phyloP scores from a whole-genome alignment of 495 filamentous ascomycete genomes.

The Penicillium malachiteum region DNA sequence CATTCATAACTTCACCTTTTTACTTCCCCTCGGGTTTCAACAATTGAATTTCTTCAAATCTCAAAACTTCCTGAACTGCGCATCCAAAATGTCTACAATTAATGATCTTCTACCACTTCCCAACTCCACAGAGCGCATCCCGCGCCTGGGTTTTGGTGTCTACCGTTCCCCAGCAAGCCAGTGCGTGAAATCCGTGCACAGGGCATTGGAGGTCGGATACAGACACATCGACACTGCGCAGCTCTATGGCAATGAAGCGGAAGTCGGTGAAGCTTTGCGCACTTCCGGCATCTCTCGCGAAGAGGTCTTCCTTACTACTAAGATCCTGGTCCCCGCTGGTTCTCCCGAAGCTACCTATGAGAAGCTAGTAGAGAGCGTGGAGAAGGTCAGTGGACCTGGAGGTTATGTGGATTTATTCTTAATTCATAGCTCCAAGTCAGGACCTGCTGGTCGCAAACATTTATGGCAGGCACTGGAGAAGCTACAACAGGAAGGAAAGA shows the following conservation, averaged over 20 bases:
- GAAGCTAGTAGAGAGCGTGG: conserved; percentile 58
- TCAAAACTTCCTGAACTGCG: conserved; percentile 1
- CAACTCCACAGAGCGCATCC: conserved; percentile 55
- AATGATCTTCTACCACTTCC: conserved; percentile 50
- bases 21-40: not conserved
- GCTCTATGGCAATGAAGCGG: conserved; percentile 65
- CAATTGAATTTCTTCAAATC: not conserved
- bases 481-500: conserved; percentile 54
- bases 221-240: conserved; percentile 74
- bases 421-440: conserved; percentile 61
- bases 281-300: conserved; percentile 52
- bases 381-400: conserved; percentile 56
- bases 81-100: conserved; percentile 37
- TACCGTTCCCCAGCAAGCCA: conserved; percentile 54
- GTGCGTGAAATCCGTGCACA: conserved; percentile 56
- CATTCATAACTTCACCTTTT: not conserved
- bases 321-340: conserved; percentile 58
- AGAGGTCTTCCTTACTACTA: conserved; percentile 66
- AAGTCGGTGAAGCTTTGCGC: conserved; percentile 63
- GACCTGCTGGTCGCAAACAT: conserved; percentile 51
- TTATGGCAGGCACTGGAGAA: conserved; percentile 68
- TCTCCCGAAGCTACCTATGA: conserved; percentile 58
- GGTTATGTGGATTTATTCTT: conserved; percentile 72
- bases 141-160: conserved; percentile 73
- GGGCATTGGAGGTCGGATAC: conserved; percentile 64